Evolutionary conservation across 768 basidiomycete species (phyloP).

Genomic region (Macrolepiota fuliginosa): DNA sequence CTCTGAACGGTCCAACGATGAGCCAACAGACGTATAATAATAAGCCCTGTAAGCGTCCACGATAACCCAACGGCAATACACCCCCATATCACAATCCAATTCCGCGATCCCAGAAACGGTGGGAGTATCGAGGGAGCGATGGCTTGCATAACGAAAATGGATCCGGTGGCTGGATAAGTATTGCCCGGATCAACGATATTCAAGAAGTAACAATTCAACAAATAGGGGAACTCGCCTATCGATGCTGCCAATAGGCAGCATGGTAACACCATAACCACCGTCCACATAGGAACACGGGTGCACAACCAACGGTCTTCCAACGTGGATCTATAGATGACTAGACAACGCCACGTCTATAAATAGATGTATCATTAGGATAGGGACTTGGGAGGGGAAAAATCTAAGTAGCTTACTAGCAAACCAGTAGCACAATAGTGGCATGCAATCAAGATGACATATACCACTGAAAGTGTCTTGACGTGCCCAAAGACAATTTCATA

Average conservation of each 20-base stretch:
- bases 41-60: not conserved
- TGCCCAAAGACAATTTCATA: not conserved
- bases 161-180: not conserved
- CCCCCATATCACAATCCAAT: slow-evolving; percentile 6
- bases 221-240: not conserved
- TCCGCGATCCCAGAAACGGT: not conserved
- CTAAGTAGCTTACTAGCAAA: not conserved
- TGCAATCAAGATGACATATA: not conserved
- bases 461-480: not conserved
- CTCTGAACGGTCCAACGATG: not conserved
- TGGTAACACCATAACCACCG: not conserved
- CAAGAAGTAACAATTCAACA: too few relatives aligned
- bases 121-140: not conserved
- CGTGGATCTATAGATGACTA: not conserved
- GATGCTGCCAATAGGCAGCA: not conserved
- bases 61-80: not conserved
- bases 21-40: not conserved
- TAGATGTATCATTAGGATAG: not conserved
- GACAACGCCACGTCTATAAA: not conserved
- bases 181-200: too few relatives aligned
- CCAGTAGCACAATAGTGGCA: not conserved
- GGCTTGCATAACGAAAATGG: not conserved
- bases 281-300: not conserved
- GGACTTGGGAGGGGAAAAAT: not conserved
- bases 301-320: not conserved